phyloP scores from a whole-genome alignment of 163 green algal species.

The Picocystis sp. region DNA sequence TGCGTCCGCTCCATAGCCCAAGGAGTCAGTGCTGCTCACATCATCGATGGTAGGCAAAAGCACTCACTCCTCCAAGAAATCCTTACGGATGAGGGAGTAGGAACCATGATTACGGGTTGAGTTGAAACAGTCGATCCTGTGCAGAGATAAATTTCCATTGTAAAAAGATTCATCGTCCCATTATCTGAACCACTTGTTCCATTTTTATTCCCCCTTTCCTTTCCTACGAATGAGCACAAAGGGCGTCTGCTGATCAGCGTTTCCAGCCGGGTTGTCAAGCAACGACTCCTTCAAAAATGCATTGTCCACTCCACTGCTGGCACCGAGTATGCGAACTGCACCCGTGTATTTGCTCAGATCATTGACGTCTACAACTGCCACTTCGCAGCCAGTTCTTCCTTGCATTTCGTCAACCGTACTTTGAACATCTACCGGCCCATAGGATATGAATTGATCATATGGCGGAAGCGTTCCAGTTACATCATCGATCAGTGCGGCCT shows the following conservation, averaged over 20 bases:
- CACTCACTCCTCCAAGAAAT: conserved; percentile 96
- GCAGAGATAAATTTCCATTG: too few relatives aligned
- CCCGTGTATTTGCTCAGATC: conserved; percentile 18
- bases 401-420: conserved; percentile 5
- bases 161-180: too few relatives aligned
- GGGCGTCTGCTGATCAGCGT: conserved; percentile 23
- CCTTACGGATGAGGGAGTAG: conserved; percentile 88
- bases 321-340: conserved; percentile 2
- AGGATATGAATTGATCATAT: conserved; percentile 29
- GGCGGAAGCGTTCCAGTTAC: conserved; percentile 25
- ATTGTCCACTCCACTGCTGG: not conserved
- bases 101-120: conserved; percentile 94
- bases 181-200: too few relatives aligned
- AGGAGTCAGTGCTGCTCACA: conserved; percentile 83
- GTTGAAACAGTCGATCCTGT: too few relatives aligned
- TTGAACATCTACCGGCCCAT: conserved; percentile 9
- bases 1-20: conserved; percentile 58
- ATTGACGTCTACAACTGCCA: conserved; percentile 25
- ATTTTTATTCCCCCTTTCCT: too few relatives aligned
- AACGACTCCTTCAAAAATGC: conserved; percentile 3
- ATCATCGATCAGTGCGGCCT: conserved; percentile 25
- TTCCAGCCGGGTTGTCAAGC: conserved; percentile 10
- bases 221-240: conserved; percentile 15
- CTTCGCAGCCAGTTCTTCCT: conserved; percentile 3
- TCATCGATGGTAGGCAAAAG: conserved; percentile 86